These are phyloP conservation scores for Lactarius pseudohatsudake DNA, from an alignment of 768 basidiomycete species.

Conservation along the genomic window DNA sequence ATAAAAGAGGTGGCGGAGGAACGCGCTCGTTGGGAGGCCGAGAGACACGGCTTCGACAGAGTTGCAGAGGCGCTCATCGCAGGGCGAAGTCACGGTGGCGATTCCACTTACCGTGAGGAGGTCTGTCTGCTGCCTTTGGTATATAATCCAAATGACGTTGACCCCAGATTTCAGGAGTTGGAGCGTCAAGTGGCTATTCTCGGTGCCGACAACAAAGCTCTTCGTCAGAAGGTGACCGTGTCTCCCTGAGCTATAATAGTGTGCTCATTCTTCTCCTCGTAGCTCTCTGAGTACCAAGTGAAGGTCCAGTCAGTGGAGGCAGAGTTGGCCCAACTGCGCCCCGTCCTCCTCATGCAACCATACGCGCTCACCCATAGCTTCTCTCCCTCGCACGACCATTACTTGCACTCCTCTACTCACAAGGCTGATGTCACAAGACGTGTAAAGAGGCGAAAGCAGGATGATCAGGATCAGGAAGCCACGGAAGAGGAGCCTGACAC, in stretches of 20 bases:
- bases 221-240: slow-evolving; percentile 57
- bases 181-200: slow-evolving; percentile 50
- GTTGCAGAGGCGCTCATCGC: slow-evolving; percentile 65
- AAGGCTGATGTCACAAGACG: slow-evolving; percentile 12
- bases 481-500: slow-evolving; percentile 31
- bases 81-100: slow-evolving; percentile 45
- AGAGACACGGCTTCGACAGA: slow-evolving; percentile 63
- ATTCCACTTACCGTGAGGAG: slow-evolving; percentile 42
- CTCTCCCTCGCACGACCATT: slow-evolving; percentile 29
- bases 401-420: slow-evolving; percentile 28
- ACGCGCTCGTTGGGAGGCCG: slow-evolving; percentile 58
- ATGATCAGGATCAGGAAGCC: slow-evolving; percentile 33
- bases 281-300: slow-evolving; percentile 60
- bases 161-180: slow-evolving; percentile 45
- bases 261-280: slow-evolving; percentile 13
- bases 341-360: slow-evolving; percentile 67
- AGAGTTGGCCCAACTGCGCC: slow-evolving; percentile 64
- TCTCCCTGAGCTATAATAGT: background rate
- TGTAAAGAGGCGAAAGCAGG: slow-evolving; percentile 31
- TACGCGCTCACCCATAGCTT: slow-evolving; percentile 32
- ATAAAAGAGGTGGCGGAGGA: slow-evolving; percentile 55
- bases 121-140: slow-evolving; percentile 36
- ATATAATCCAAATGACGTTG: slow-evolving; percentile 7
- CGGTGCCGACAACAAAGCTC: slow-evolving; percentile 59
- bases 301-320: slow-evolving; percentile 57